phyloP scores from a whole-genome alignment of 192 early-diverging fungal genomes.

The Mortierella antarctica region DNA sequence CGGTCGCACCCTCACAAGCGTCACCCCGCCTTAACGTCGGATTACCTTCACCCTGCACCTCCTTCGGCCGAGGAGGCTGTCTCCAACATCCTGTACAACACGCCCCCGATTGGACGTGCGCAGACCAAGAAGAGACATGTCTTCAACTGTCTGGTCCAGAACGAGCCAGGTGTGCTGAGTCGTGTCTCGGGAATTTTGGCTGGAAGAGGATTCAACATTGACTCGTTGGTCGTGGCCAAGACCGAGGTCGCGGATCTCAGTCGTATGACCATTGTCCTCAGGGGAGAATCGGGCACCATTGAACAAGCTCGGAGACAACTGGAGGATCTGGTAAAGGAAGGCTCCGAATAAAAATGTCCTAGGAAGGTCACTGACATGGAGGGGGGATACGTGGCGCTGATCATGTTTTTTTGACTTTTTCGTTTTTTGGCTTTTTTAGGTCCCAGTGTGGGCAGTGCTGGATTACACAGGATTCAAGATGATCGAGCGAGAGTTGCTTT shows the following conservation, averaged over 20 bases:
- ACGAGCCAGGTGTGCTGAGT: conserved; percentile 89
- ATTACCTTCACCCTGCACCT: conserved; percentile 59
- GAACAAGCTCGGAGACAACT: conserved; percentile 95
- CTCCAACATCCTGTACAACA: conserved; percentile 96
- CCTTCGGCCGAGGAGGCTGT: conserved; percentile 94
- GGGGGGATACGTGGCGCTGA: not conserved
- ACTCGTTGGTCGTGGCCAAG: conserved; percentile 95
- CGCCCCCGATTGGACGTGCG: conserved; percentile 64
- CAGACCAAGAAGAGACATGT: conserved; percentile 82
- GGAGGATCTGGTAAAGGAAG: conserved; percentile 85
- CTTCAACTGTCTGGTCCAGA: conserved; percentile 94
- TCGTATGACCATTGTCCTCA: conserved; percentile 97
- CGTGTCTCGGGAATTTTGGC: conserved; percentile 91
- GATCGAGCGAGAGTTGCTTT: conserved; percentile 92
- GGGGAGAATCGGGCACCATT: conserved; percentile 82
- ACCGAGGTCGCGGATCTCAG: conserved; percentile 94
- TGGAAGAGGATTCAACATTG: conserved; percentile 96
- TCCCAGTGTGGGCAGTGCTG: conserved; percentile 96
- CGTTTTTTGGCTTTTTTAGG: conserved; percentile 40
- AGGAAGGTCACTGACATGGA: not conserved
- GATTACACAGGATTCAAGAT: conserved; percentile 92
- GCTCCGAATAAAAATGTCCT: not conserved
- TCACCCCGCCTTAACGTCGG: conserved; percentile 40
- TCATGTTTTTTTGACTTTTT: not conserved
- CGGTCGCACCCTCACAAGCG: conserved; percentile 56